Percentiles rank a stretch among this genome's conserved stretches.
Conservation (phyloP, 2,329 filamentous ascomycete genomes). For the Nothopassalora personata region DNA sequence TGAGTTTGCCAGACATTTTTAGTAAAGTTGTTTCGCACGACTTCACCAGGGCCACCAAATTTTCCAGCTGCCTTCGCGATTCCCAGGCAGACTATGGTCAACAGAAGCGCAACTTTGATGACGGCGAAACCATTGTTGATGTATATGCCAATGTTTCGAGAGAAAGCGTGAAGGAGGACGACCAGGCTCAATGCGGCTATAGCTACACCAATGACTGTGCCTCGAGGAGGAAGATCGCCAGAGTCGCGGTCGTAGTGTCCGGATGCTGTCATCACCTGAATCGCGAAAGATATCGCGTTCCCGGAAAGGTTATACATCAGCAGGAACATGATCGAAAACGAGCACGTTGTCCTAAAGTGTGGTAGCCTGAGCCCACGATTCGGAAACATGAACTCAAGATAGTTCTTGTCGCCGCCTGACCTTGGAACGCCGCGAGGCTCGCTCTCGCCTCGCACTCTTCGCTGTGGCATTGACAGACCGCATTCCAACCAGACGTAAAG, state of each 20-base stretch:
- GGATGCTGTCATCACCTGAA: constrained; percentile 35
- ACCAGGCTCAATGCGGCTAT: constrained; percentile 41
- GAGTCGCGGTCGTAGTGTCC: constrained; percentile 24
- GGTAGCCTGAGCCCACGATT: constrained; percentile 36
- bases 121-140: constrained; percentile 50
- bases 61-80: constrained; percentile 22
- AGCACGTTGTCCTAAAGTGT: constrained; percentile 34
- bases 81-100: constrained; percentile 43
- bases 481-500: constrained; percentile 42
- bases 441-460: constrained; percentile 32
- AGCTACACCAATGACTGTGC: constrained; percentile 44
- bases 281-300: constrained; percentile 46
- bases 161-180: constrained; percentile 46
- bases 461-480: constrained; percentile 44
- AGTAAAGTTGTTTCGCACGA: constrained; percentile 27
- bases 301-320: constrained; percentile 46
- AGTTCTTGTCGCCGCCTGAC: constrained; percentile 46
- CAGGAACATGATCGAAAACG: constrained; percentile 45
- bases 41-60: constrained; percentile 15
- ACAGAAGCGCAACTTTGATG: constrained; percentile 46
- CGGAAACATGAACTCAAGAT: constrained; percentile 45
- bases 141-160: constrained; percentile 47
- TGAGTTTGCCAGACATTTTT: constrained; percentile 23
- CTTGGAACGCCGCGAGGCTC: constrained; percentile 41
- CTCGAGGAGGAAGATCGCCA: constrained; percentile 20